phyloP scores from a whole-genome alignment of 192 early-diverging fungal species.

The Coemansia sp. region DNA sequence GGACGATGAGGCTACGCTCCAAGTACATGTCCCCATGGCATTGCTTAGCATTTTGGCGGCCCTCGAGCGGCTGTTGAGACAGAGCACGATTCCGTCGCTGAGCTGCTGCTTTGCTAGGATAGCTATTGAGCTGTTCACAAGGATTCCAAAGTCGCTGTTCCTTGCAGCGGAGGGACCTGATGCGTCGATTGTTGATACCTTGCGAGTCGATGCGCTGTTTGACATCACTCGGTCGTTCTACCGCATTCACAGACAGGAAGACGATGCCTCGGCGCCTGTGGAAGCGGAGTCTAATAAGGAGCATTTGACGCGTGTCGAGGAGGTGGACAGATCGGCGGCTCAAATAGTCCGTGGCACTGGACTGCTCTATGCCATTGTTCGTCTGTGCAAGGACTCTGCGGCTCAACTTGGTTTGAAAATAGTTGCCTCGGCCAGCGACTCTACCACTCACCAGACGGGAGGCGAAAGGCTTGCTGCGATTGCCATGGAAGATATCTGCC shows the following conservation, averaged over 20 bases:
- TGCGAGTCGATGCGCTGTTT: slow-evolving; percentile 21
- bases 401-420: slow-evolving; percentile 24
- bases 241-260: slow-evolving; percentile 17
- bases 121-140: slow-evolving; percentile 49
- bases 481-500: slow-evolving; percentile 45
- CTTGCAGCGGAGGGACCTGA: slow-evolving; percentile 4
- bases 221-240: slow-evolving; percentile 39
- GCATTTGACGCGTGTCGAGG: neutral
- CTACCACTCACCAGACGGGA: neutral
- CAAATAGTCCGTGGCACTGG: slow-evolving; percentile 40
- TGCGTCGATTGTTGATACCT: neutral
- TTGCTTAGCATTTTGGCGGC: slow-evolving; percentile 61
- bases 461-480: slow-evolving; percentile 6
- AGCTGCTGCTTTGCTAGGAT: slow-evolving; percentile 47
- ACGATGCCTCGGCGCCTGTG: neutral
- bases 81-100: neutral
- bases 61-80: slow-evolving; percentile 23
- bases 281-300: neutral
- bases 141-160: slow-evolving; percentile 45
- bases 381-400: slow-evolving; percentile 28
- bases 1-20: slow-evolving; percentile 81
- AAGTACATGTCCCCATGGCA: slow-evolving; percentile 82
- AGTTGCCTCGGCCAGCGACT: neutral
- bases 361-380: slow-evolving; percentile 28
- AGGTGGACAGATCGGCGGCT: slow-evolving; percentile 32